Conservation (phyloP, 2,329 filamentous ascomycete species). For the Aspergillus bombycis region DNA sequence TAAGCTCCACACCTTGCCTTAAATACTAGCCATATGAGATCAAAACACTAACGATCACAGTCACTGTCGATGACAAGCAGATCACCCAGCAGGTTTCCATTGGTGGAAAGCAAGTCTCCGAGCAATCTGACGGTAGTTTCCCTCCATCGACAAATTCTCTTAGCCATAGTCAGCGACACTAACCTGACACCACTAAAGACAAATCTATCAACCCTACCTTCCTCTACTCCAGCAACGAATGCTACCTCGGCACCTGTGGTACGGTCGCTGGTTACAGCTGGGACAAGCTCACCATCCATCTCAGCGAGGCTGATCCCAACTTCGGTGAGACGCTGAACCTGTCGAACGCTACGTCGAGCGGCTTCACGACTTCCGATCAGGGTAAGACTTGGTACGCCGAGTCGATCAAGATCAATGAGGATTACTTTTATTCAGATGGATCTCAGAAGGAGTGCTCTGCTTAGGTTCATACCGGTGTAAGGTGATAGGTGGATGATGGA, state of each 20-base stretch:
- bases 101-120: slow-evolving; percentile 7
- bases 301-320: not conserved
- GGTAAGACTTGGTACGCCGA: not conserved
- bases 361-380: not conserved
- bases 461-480: not conserved
- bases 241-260: slow-evolving; percentile 12
- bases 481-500: not conserved
- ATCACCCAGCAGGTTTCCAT: not conserved
- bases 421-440: not conserved
- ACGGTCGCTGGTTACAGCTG: slow-evolving; percentile 9
- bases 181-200: not conserved
- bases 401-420: slow-evolving; percentile 3
- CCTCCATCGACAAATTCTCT: fast-evolving
- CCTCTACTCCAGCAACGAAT: slow-evolving; percentile 17
- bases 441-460: not conserved
- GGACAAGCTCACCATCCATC: slow-evolving; percentile 10
- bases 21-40: not conserved
- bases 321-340: not conserved
- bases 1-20: not conserved
- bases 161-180: not conserved
- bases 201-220: slow-evolving; percentile 10
- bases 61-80: slow-evolving; percentile 2
- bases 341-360: not conserved
- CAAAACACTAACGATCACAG: not conserved
- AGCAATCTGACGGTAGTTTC: slow-evolving; percentile 1